Evolutionary conservation across 176 grass and related monocot genomes (phyloP).

Genomic region (Tillandsia fasciculata): DNA sequence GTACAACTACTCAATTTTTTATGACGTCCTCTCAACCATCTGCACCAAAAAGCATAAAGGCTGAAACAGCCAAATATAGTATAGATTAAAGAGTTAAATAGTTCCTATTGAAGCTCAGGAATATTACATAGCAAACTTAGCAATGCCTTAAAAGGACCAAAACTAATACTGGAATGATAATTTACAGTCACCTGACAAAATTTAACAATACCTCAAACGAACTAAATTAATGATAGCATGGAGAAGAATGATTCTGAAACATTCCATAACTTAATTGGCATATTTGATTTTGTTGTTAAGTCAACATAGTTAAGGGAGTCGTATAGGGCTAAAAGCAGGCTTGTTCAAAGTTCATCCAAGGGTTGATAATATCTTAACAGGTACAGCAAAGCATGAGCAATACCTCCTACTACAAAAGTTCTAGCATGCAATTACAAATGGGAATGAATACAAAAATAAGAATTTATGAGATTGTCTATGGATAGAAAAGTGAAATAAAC

Average conservation of each 20-base stretch:
- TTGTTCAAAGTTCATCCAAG: background rate
- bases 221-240: background rate
- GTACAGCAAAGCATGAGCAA: no score
- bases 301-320: background rate
- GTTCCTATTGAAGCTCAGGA: no score
- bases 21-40: background rate
- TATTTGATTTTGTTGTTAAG: background rate
- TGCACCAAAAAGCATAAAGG: background rate
- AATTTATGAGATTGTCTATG: no score
- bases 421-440: no score
- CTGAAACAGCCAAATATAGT: background rate
- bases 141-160: background rate
- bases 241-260: background rate
- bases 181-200: no score
- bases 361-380: no score
- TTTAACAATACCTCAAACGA: background rate
- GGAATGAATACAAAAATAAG: no score
- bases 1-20: background rate
- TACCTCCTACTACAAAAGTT: no score
- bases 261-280: background rate
- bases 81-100: background rate
- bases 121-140: no score
- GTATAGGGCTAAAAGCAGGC: background rate
- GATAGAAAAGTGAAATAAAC: no score
- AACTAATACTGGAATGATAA: background rate